phyloP scores from a whole-genome alignment of 2,329 filamentous ascomycete genomes.

The Ustilaginoidea virens region DNA sequence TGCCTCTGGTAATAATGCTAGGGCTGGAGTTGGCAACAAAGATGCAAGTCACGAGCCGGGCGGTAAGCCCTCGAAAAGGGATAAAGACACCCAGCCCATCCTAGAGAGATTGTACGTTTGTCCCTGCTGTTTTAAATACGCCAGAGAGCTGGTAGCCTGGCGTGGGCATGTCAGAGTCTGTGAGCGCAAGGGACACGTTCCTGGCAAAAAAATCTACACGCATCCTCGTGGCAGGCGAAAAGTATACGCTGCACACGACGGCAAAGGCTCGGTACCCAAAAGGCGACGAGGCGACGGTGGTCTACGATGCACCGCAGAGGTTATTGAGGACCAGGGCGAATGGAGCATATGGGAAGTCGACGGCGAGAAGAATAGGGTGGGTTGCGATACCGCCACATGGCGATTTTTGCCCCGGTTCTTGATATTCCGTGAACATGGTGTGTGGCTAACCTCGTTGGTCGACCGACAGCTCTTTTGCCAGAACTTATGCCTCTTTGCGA shows the following conservation, averaged over 20 bases:
- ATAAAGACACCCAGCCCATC: slow-evolving; percentile 24
- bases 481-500: slow-evolving; percentile 89
- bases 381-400: slow-evolving; percentile 12
- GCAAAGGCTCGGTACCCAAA: slow-evolving; percentile 18
- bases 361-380: slow-evolving; percentile 63
- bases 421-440: background rate
- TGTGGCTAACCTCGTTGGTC: background rate
- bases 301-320: slow-evolving; percentile 24
- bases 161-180: slow-evolving; percentile 43
- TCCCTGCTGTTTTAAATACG: slow-evolving; percentile 89
- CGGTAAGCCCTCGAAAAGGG: slow-evolving; percentile 16
- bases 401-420: background rate
- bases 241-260: slow-evolving; percentile 20
- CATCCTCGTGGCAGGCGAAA: slow-evolving; percentile 34
- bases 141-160: slow-evolving; percentile 44
- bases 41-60: slow-evolving; percentile 13
- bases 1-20: slow-evolving; percentile 15
- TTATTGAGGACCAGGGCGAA: slow-evolving; percentile 46
- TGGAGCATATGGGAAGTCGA: slow-evolving; percentile 90
- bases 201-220: slow-evolving; percentile 60
- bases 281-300: slow-evolving; percentile 21
- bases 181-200: slow-evolving; percentile 31
- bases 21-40: slow-evolving; percentile 10
- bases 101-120: slow-evolving; percentile 72
- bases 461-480: slow-evolving; percentile 62